Percentiles rank a stretch among this genome's conserved stretches.
Evolutionary conservation across 768 basidiomycete genomes (phyloP).

Genomic region (Lactarius deliciosus): DNA sequence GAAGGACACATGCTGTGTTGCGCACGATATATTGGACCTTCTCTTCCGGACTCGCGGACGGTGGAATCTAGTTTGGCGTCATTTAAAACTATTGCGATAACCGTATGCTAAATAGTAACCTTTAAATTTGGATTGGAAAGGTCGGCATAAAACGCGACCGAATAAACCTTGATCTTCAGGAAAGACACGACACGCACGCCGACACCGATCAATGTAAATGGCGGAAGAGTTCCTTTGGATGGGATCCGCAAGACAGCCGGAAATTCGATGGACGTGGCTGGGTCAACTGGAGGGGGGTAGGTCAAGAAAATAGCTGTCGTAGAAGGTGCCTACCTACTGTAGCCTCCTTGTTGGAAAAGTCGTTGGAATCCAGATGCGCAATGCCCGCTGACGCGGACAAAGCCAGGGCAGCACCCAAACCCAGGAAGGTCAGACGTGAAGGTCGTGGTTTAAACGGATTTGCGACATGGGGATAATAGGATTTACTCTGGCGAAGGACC

Average conservation of each 20-base stretch:
- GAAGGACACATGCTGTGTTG: constrained; percentile 68
- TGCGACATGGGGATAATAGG: background rate
- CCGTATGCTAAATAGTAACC: constrained; percentile 38
- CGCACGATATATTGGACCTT: constrained; percentile 67
- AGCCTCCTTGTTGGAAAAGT: constrained; percentile 14
- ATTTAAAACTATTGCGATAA: background rate
- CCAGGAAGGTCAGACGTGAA: constrained; percentile 1
- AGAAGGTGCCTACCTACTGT: constrained; percentile 24
- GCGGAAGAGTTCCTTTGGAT: constrained; percentile 58
- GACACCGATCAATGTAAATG: constrained; percentile 72
- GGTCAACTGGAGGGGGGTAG: constrained; percentile 51
- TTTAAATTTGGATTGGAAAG: constrained; percentile 60
- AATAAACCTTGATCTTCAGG: constrained; percentile 84
- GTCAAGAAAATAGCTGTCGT: background rate
- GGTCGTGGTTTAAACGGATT: background rate
- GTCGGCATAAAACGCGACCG: constrained; percentile 88
- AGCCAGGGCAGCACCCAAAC: constrained; percentile 30
- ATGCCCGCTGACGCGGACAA: constrained; percentile 38
- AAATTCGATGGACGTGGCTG: constrained; percentile 71
- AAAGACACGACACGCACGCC: constrained; percentile 91
- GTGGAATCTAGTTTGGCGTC: constrained; percentile 46
- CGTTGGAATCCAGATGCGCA: constrained; percentile 49
- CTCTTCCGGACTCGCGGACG: constrained; percentile 58
- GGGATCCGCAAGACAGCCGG: constrained; percentile 64
- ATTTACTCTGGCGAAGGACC: constrained; percentile 5